phyloP scores from a whole-genome alignment of 1,284 basidiomycete genomes.

The Pterula multifida region DNA sequence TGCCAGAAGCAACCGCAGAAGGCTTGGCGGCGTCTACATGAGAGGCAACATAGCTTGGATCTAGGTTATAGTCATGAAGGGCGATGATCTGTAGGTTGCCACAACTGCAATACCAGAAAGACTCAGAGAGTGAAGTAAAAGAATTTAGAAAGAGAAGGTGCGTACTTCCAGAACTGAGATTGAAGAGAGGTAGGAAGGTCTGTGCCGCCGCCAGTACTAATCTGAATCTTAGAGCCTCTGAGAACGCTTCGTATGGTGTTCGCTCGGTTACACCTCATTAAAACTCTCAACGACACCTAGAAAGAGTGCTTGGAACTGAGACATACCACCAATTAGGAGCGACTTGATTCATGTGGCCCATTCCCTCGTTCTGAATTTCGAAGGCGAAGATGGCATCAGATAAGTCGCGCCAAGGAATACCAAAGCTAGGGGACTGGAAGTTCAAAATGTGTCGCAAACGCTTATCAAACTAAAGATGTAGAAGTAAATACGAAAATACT shows the following conservation, averaged over 20 bases:
- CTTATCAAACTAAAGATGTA: conserved; percentile 13
- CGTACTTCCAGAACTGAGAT: conserved; percentile 8
- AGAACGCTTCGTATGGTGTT: conserved; percentile 13
- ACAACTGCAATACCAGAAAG: too few relatives aligned
- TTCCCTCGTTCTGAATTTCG: conserved; percentile 17
- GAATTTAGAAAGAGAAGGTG: background rate
- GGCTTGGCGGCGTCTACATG: conserved; percentile 17
- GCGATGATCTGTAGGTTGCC: conserved; percentile 18
- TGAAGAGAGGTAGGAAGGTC: conserved; percentile 12
- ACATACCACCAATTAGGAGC: conserved; percentile 14
- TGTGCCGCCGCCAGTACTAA: conserved; percentile 19
- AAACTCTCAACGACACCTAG: background rate
- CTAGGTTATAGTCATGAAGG: conserved; percentile 18
- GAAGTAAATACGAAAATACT: too few relatives aligned
- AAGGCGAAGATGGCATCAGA: conserved; percentile 18
- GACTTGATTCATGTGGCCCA: conserved; percentile 17
- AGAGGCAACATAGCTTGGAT: conserved; percentile 17
- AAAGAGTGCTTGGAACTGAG: background rate
- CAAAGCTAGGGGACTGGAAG: conserved; percentile 15
- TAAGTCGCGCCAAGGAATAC: conserved; percentile 17
- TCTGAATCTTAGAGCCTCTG: conserved; percentile 13
- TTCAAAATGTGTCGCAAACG: conserved; percentile 17
- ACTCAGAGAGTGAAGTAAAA: background rate
- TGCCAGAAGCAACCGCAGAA: conserved; percentile 14
- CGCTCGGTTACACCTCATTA: conserved; percentile 16